Conservation (phyloP, 1,139 yeast species). For the Williopsis jadinii region DNA sequence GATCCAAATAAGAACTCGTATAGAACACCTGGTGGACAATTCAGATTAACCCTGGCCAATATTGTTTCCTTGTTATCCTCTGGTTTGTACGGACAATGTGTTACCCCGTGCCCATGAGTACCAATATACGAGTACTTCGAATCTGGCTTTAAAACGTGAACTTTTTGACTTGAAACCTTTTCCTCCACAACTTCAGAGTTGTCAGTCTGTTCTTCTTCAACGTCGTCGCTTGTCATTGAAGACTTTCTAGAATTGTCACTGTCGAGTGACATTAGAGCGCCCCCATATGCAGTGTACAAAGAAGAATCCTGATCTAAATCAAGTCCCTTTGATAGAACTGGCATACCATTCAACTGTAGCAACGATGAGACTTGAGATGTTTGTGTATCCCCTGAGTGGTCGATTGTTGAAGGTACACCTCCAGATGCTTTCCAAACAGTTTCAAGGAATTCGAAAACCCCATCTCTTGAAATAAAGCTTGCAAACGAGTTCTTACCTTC, state of each 20-base stretch:
- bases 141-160: slow-evolving; percentile 27
- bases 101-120: slow-evolving; percentile 41
- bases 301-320: slow-evolving; percentile 4
- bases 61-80: slow-evolving; percentile 49
- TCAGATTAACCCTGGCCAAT: slow-evolving; percentile 44
- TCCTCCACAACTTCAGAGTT: slow-evolving; percentile 8
- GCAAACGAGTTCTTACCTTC: slow-evolving; percentile 66
- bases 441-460: slow-evolving; percentile 62
- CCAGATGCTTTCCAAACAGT: slow-evolving; percentile 43
- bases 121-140: slow-evolving; percentile 35
- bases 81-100: slow-evolving; percentile 40
- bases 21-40: slow-evolving; percentile 78
- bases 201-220: slow-evolving; percentile 23
- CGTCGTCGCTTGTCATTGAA: slow-evolving; percentile 15
- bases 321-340: slow-evolving; percentile 10
- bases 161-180: slow-evolving; percentile 16
- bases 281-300: slow-evolving; percentile 18
- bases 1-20: slow-evolving; percentile 66
- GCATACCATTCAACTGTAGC: slow-evolving; percentile 8
- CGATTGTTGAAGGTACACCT: slow-evolving; percentile 1
- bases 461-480: slow-evolving; percentile 77
- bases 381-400: neutral
- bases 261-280: slow-evolving; percentile 34
- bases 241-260: slow-evolving; percentile 24
- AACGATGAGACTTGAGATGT: neutral